A percentile compares a stretch with the other conserved stretches of the same genome.
These are phyloP conservation scores for Mucor racemosus DNA, from an alignment of 371 early-diverging fungal species.

Conservation along the genomic window DNA sequence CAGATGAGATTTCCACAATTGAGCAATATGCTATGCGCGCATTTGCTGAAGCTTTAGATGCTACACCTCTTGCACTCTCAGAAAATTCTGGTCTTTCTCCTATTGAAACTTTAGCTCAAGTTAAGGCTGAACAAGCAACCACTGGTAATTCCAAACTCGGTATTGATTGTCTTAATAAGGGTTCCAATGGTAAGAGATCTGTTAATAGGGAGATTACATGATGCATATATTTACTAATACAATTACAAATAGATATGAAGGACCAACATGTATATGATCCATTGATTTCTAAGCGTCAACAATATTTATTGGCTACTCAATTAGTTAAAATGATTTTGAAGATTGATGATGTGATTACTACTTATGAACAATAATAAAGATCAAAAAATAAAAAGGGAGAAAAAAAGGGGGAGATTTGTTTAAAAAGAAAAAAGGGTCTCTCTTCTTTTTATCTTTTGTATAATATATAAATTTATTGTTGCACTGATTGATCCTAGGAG, in stretches of 20 bases:
- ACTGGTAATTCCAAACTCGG: slow-evolving; percentile 89
- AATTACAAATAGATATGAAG: slow-evolving; percentile 78
- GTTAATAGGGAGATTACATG: not conserved
- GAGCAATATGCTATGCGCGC: slow-evolving; percentile 99
- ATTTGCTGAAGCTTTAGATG: slow-evolving; percentile 97
- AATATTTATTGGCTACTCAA: slow-evolving; percentile 97
- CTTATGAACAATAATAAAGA: slow-evolving; percentile 23
- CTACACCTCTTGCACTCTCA: slow-evolving; percentile 96
- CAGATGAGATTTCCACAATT: slow-evolving; percentile 90
- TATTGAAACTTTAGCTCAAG: slow-evolving; percentile 92
- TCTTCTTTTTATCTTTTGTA: not conserved
- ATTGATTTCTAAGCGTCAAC: slow-evolving; percentile 98
- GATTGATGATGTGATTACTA: slow-evolving; percentile 93
- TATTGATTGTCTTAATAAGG: slow-evolving; percentile 94
- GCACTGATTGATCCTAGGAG: not conserved
- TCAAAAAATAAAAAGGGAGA: slow-evolving; percentile 7
- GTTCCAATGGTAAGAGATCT: slow-evolving; percentile 69
- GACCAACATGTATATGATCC: slow-evolving; percentile 98
- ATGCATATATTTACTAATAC: not conserved
- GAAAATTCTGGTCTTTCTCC: slow-evolving; percentile 98
- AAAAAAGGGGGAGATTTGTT: not conserved
- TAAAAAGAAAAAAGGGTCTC: slow-evolving; percentile 6
- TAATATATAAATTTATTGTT: not conserved
- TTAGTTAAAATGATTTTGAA: slow-evolving; percentile 98
- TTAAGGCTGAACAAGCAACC: slow-evolving; percentile 93